A percentile compares a stretch with the other conserved stretches of the same genome.
These are phyloP conservation scores for Margaritispora aquatica DNA, from an alignment of 495 filamentous ascomycete genomes.

Conservation along the genomic window DNA sequence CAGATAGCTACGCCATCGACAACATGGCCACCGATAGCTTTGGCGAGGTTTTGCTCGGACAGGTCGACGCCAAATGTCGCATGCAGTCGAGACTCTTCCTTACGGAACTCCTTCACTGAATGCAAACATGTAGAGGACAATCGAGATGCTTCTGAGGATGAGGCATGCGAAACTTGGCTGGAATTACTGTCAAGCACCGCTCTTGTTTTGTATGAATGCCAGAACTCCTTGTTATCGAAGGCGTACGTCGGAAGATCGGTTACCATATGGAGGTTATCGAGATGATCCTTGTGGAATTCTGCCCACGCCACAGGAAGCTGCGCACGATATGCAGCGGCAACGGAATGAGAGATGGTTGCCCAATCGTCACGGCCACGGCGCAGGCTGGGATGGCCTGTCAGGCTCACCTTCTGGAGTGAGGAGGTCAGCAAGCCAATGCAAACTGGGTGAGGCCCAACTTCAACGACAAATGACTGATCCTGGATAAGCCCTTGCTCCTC, in stretches of 20 bases:
- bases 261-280: conserved; percentile 47
- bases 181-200: conserved; percentile 61
- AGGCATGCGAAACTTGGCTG: conserved; percentile 40
- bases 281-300: conserved; percentile 69
- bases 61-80: too few relatives aligned
- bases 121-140: too few relatives aligned
- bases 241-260: conserved; percentile 66
- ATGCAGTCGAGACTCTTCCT: too few relatives aligned
- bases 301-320: conserved; percentile 70
- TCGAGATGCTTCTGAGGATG: conserved; percentile 31
- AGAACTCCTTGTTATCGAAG: conserved; percentile 75
- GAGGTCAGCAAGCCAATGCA: conserved; percentile 61
- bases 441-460: conserved; percentile 64
- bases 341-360: conserved; percentile 52
- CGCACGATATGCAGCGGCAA: conserved; percentile 53
- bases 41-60: too few relatives aligned
- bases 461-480: conserved; percentile 51
- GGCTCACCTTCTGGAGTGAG: conserved; percentile 46
- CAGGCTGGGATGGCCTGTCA: conserved; percentile 48
- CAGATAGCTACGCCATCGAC: too few relatives aligned
- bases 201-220: conserved; percentile 68
- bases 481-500: conserved; percentile 38
- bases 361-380: conserved; percentile 52
- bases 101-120: too few relatives aligned
- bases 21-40: too few relatives aligned